phyloP scores from a whole-genome alignment of 2,329 filamentous ascomycete species.

The Pseudogymnoascus sp. region DNA sequence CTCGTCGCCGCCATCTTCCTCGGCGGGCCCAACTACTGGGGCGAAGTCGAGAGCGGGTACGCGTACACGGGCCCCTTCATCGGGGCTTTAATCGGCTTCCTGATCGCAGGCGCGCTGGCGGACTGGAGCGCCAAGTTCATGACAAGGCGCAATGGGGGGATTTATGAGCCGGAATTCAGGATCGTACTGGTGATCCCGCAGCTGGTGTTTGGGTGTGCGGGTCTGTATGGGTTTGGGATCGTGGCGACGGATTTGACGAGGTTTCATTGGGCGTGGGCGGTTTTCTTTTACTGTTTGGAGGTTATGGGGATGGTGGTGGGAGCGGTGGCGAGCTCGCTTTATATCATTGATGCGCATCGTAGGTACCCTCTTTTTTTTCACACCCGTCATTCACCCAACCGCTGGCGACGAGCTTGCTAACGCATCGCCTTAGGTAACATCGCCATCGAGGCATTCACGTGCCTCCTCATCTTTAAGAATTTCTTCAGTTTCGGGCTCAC shows the following conservation, averaged over 20 bases:
- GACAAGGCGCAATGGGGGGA: constrained; percentile 67
- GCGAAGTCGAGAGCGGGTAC: constrained; percentile 76
- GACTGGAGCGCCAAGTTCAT: constrained; percentile 66
- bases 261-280: constrained; percentile 63
- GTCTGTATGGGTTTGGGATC: constrained; percentile 78
- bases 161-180: constrained; percentile 89
- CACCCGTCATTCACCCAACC: too few species aligned
- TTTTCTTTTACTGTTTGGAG: constrained; percentile 76
- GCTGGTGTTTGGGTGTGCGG: constrained; percentile 68
- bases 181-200: constrained; percentile 78
- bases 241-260: constrained; percentile 56
- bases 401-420: background rate
- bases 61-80: constrained; percentile 81
- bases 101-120: constrained; percentile 65
- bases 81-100: constrained; percentile 71
- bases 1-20: constrained; percentile 78
- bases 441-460: constrained; percentile 81
- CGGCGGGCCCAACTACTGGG: constrained; percentile 73
- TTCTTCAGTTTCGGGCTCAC: constrained; percentile 84
- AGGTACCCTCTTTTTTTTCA: constrained; percentile 32
- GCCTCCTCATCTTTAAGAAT: constrained; percentile 90
- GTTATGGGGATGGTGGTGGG: constrained; percentile 90
- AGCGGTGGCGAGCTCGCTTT: constrained; percentile 76
- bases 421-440: constrained; percentile 54
- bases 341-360: constrained; percentile 91